phyloP scores from a whole-genome alignment of 495 filamentous ascomycete species.

The Penicillium ucsense region DNA sequence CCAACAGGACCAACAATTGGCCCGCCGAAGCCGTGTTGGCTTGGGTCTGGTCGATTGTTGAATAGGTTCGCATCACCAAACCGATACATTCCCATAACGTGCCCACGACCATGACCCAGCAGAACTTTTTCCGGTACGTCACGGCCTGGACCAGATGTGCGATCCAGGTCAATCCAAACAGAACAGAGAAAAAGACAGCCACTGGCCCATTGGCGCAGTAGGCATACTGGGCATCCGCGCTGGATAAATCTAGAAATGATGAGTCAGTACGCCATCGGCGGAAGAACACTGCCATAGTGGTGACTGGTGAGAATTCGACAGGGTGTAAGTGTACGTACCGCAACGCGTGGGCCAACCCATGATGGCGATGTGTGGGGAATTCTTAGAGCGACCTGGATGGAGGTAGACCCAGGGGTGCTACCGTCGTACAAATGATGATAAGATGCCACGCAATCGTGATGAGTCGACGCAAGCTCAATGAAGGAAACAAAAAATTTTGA shows the following conservation, averaged over 20 bases:
- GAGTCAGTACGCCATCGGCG: neutral
- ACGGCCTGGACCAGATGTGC: conserved; percentile 16
- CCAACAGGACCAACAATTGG: conserved; percentile 16
- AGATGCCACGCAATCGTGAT: no score
- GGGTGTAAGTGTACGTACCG: neutral
- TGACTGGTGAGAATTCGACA: no score
- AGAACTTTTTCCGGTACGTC: conserved; percentile 19
- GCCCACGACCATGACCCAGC: conserved; percentile 42
- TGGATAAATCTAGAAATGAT: conserved; percentile 1
- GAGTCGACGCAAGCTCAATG: no score
- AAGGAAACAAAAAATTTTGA: no score
- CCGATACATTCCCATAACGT: conserved; percentile 16
- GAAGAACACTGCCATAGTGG: no score
- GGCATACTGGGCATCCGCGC: conserved; percentile 1
- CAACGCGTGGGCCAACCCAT: conserved; percentile 7
- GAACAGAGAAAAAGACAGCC: conserved; percentile 17
- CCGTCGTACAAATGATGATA: no score
- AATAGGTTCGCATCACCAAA: conserved; percentile 4
- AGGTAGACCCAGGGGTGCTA: no score
- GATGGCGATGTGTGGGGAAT: neutral
- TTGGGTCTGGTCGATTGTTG: conserved; percentile 3
- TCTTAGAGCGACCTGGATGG: neutral
- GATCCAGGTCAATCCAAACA: conserved; percentile 16
- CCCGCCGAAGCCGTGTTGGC: conserved; percentile 1
- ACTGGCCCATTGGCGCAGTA: conserved; percentile 9